These are phyloP conservation scores for Colletotrichum sublineola DNA, from an alignment of 2,329 filamentous ascomycete genomes.

Conservation along the genomic window DNA sequence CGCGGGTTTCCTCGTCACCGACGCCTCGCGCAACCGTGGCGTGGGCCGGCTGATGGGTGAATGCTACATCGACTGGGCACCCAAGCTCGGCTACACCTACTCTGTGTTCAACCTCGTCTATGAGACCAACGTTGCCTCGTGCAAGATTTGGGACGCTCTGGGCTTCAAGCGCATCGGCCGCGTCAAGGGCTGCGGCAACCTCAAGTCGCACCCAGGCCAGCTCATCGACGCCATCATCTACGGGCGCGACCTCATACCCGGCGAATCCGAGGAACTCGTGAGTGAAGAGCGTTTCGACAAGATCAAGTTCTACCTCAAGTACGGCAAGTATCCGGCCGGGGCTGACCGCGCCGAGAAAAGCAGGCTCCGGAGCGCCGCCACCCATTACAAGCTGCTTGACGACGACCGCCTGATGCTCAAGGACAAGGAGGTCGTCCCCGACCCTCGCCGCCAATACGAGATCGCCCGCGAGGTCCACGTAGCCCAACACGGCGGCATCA, in stretches of 20 bases:
- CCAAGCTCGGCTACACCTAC: slow-evolving; percentile 87
- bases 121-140: slow-evolving; percentile 91
- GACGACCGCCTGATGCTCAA: slow-evolving; percentile 93
- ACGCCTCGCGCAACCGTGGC: slow-evolving; percentile 79
- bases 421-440: slow-evolving; percentile 95
- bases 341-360: slow-evolving; percentile 97
- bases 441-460: slow-evolving; percentile 90
- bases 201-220: slow-evolving; percentile 76
- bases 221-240: slow-evolving; percentile 83
- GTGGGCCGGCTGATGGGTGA: slow-evolving; percentile 83
- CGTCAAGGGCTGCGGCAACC: slow-evolving; percentile 78
- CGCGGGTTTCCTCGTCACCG: slow-evolving; percentile 82
- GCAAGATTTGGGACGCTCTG: slow-evolving; percentile 90
- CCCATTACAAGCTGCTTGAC: slow-evolving; percentile 88
- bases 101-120: slow-evolving; percentile 96
- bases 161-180: slow-evolving; percentile 93
- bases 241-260: slow-evolving; percentile 72
- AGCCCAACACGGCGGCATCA: slow-evolving; percentile 88
- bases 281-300: slow-evolving; percentile 98
- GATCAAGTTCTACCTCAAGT: slow-evolving; percentile 97
- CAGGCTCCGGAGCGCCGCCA: slow-evolving; percentile 90
- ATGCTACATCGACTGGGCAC: slow-evolving; percentile 82
- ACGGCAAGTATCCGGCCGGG: slow-evolving; percentile 91
- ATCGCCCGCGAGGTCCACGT: slow-evolving; percentile 85
- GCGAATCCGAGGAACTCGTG: slow-evolving; percentile 80